Percentiles rank a stretch among this genome's conserved stretches.
Conservation (phyloP, 306 rosid genomes). For the Acacia acuminata region DNA sequence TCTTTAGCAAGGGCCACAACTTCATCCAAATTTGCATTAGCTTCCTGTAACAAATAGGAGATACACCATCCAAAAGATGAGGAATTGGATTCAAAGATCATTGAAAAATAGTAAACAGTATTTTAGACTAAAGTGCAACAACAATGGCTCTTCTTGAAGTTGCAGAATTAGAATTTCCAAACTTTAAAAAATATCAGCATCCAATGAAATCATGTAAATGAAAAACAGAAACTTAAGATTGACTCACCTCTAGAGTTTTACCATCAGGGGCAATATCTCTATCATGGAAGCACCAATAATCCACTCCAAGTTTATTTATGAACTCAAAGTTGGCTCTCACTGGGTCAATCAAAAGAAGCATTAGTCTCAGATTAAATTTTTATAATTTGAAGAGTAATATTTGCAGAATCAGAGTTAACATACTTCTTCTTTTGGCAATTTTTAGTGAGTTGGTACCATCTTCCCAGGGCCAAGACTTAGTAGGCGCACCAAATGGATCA, state of each 20-base stretch:
- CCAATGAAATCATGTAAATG: neutral
- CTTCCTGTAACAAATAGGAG: slow-evolving; percentile 52
- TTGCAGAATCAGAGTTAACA: slow-evolving; percentile 18
- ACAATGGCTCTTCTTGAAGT: neutral
- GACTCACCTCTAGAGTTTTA: slow-evolving; percentile 62
- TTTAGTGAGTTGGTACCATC: slow-evolving; percentile 90
- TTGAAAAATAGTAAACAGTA: neutral
- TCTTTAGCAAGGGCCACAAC: slow-evolving; percentile 75
- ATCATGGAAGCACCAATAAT: slow-evolving; percentile 93
- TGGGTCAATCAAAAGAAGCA: slow-evolving; percentile 36
- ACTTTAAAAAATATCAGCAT: neutral
- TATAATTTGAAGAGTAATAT: neutral
- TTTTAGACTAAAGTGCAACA: too few species aligned
- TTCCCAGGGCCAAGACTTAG: slow-evolving; percentile 95
- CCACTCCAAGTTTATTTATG: slow-evolving; percentile 85
- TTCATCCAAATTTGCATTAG: slow-evolving; percentile 89
- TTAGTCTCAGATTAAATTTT: neutral
- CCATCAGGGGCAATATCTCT: slow-evolving; percentile 95
- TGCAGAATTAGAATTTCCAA: slow-evolving; percentile 1
- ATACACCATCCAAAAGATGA: too few species aligned
- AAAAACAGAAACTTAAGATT: neutral
- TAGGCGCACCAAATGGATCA: slow-evolving; percentile 90
- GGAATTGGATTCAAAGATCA: too few species aligned
- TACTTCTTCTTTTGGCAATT: slow-evolving; percentile 97
- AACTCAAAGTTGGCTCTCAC: slow-evolving; percentile 96